Evolutionary conservation across 2,329 filamentous ascomycete species (phyloP).

Genomic region (Sphaerostilbella broomeana): DNA sequence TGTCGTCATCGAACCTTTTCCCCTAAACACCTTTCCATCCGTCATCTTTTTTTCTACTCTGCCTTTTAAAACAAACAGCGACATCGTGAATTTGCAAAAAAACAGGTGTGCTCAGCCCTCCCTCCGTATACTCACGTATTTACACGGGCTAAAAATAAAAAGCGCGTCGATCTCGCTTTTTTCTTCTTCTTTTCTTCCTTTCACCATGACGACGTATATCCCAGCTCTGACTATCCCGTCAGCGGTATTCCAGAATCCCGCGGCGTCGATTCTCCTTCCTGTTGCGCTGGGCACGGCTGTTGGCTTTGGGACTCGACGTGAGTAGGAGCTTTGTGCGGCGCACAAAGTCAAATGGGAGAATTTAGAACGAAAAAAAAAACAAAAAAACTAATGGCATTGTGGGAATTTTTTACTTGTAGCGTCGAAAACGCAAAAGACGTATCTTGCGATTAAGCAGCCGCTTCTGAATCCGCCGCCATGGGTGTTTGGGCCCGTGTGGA

Average conservation of each 20-base stretch:
- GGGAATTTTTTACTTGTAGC: no score
- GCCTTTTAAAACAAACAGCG: no score
- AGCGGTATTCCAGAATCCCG: slow-evolving; percentile 63
- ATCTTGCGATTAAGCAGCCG: slow-evolving; percentile 61
- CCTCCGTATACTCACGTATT: no score
- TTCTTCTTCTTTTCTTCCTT: background rate
- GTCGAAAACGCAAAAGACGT: slow-evolving; percentile 53
- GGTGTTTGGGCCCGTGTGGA: slow-evolving; percentile 62
- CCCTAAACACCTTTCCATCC: background rate
- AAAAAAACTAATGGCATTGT: no score
- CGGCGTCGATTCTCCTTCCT: slow-evolving; percentile 68
- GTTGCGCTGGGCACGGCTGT: slow-evolving; percentile 66
- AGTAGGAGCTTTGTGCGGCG: slow-evolving; percentile 20
- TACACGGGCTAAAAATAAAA: no score
- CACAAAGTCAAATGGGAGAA: background rate
- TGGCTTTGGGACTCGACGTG: slow-evolving; percentile 62
- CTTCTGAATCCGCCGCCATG: slow-evolving; percentile 53
- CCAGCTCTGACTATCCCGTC: slow-evolving; percentile 70
- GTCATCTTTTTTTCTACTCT: background rate
- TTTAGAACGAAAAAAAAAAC: background rate
- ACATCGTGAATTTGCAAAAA: no score
- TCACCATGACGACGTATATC: slow-evolving; percentile 70
- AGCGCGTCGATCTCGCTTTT: background rate
- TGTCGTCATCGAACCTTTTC: slow-evolving; percentile 7
- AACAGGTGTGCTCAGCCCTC: no score